Base-by-base conservation (phyloP, 1,284 basidiomycete genomes). In the Rugosomyces carneus region DNA sequence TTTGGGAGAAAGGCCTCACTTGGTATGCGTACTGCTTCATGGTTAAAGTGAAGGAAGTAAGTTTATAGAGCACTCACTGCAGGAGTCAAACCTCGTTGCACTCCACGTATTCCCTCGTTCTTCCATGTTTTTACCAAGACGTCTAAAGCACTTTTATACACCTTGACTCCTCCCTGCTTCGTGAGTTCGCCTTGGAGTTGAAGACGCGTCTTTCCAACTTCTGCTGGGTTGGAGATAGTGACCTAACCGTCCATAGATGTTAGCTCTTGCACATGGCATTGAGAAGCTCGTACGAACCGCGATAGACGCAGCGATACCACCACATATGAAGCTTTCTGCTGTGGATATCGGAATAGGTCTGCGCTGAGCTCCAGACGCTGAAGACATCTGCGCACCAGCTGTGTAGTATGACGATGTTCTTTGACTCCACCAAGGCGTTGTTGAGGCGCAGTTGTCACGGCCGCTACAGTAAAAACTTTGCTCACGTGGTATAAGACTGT, bases 121-220 rank as follows among this genome's bases (percentile, higher is more conserved):
- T 68, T 76, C 81, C 85, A 94, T 15, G 94, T 97, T 71, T 98
- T 97, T 24, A 69, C 68, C 48, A 96, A 72, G 15, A 90, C 93
- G 62, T 99, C 94, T 35, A 92, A 56, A 1, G 89, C 89, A 60
- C 84, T 91, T 49, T 81, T 89, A 73, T 98, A 99, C 3, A 98
- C 89, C 59, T 80, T 86, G 52, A 76, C 64, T 6, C 76, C 78
- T 10, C 85, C 83, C 13, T 69, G 74, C 61, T 85, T 89, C 31
- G 86, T 79, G 11, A 97, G 78, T 67, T 98, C 93, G 18, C 93
- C 94, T 63, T 97, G 93, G 18, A 98, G 76, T 62, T 97, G 93
- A 44, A 98, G 68, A 48, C 94, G 84, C 27, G 93, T 97, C 68
- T 97, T 97, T 48, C 89, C 88, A 24, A 96, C 92, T 61, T 96